phyloP scores from a whole-genome alignment of 306 rosid species.

The Vachellia pachyceras region DNA sequence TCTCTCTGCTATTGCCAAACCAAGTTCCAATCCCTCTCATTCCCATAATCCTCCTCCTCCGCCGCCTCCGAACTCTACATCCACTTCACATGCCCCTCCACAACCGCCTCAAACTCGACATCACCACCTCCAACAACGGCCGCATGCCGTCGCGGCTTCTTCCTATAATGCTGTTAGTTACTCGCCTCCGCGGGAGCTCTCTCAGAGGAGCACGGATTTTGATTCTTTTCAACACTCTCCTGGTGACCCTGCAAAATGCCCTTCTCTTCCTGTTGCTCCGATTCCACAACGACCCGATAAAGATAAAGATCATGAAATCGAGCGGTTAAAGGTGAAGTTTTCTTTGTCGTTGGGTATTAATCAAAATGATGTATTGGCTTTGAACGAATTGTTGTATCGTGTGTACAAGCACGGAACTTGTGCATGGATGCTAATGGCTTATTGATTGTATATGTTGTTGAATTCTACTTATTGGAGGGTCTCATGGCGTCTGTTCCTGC shows the following conservation, averaged over 20 bases:
- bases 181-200: constrained; percentile 90
- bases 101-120: constrained; percentile 28
- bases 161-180: constrained; percentile 19
- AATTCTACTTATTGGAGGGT: not conserved
- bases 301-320: constrained; percentile 57
- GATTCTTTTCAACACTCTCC: constrained; percentile 33
- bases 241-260: constrained; percentile 32
- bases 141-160: constrained; percentile 7
- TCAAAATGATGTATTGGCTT: constrained; percentile 5
- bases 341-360: not conserved
- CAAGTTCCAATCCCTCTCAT: constrained; percentile 23
- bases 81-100: constrained; percentile 3
- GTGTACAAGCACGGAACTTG: constrained; percentile 2
- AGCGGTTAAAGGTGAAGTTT: constrained; percentile 63
- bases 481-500: not conserved
- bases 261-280: constrained; percentile 41
- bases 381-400: not conserved
- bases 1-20: constrained; percentile 39
- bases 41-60: constrained; percentile 8
- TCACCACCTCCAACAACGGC: constrained; percentile 34
- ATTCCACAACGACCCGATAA: constrained; percentile 13
- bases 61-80: constrained; percentile 5
- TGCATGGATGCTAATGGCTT: not conserved
- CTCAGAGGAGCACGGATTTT: constrained; percentile 51
- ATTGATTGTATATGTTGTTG: not conserved